Conservation (phyloP, 2,329 filamentous ascomycete species). For the Curvularia lunata region DNA sequence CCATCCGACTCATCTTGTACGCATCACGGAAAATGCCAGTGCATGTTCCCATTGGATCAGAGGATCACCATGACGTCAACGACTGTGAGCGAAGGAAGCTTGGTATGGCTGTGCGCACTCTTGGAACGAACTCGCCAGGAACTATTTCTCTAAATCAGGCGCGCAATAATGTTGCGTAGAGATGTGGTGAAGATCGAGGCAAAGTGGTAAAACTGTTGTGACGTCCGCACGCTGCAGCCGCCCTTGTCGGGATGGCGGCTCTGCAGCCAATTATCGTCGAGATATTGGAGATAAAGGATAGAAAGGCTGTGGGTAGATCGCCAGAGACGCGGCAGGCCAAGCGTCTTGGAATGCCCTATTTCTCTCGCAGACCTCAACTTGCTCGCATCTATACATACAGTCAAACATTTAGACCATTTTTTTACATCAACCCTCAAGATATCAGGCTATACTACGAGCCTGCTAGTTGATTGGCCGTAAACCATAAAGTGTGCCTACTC, state of each 20-base stretch:
- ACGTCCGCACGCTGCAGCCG: not conserved
- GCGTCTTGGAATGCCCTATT: not conserved
- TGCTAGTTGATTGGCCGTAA: not conserved
- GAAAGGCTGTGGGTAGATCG: not conserved
- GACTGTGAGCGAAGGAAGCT: conserved; percentile 6
- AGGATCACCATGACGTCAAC: conserved; percentile 15
- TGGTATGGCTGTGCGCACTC: conserved; percentile 5
- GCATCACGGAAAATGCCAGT: conserved; percentile 2
- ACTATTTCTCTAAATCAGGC: not conserved
- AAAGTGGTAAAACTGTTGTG: not conserved
- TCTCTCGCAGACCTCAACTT: not conserved
- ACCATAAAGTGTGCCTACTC: not conserved
- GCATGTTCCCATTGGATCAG: conserved; percentile 14
- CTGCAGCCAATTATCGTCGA: conserved; percentile 3
- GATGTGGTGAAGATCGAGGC: not conserved
- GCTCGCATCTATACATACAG: not conserved
- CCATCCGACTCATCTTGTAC: not conserved
- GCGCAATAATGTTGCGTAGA: not conserved
- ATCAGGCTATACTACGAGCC: not conserved
- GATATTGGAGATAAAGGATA: not conserved
- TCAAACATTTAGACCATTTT: not conserved
- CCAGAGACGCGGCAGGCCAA: conserved; percentile 1
- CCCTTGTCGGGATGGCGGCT: not conserved
- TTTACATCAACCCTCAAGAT: not conserved
- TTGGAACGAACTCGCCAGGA: not conserved